phyloP scores from a whole-genome alignment of 176 grass and related monocot species.

The Rhynchospora pubera region DNA sequence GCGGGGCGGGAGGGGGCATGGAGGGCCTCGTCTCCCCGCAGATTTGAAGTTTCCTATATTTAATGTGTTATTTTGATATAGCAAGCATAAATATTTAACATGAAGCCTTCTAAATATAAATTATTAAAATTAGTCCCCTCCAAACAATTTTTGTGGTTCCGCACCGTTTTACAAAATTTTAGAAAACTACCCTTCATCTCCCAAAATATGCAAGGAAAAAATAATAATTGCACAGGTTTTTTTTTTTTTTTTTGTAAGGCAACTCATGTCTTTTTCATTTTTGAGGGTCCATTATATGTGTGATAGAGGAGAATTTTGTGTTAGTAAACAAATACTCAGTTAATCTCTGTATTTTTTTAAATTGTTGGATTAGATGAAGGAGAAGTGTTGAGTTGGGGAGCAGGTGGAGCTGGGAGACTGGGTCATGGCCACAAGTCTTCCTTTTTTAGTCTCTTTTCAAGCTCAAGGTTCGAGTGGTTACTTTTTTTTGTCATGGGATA shows the following conservation, averaged over 20 bases:
- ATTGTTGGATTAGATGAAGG: slow-evolving; percentile 41
- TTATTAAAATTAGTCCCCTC: too few species aligned
- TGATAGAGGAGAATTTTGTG: not conserved
- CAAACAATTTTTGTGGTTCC: not conserved
- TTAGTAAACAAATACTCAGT: not conserved
- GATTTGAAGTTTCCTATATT: too few species aligned
- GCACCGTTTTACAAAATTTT: not conserved
- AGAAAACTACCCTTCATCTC: not conserved
- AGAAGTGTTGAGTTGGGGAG: slow-evolving; percentile 84
- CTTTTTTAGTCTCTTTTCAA: slow-evolving; percentile 51
- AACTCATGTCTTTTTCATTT: not conserved
- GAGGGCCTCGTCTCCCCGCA: not conserved
- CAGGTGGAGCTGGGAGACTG: slow-evolving; percentile 71
- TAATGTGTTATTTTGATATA: not conserved
- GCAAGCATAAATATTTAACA: not conserved
- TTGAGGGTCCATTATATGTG: not conserved
- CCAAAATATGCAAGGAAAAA: not conserved
- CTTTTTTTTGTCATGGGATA: not conserved
- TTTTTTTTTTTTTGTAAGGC: not conserved
- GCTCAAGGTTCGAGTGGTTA: slow-evolving; percentile 47
- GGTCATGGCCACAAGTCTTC: slow-evolving; percentile 77
- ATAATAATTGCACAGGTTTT: not conserved
- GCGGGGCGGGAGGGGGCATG: not conserved
- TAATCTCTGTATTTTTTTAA: not conserved
- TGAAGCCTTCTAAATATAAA: not conserved